phyloP scores from a whole-genome alignment of 345 rosid species.

The Limnanthes douglasii region DNA sequence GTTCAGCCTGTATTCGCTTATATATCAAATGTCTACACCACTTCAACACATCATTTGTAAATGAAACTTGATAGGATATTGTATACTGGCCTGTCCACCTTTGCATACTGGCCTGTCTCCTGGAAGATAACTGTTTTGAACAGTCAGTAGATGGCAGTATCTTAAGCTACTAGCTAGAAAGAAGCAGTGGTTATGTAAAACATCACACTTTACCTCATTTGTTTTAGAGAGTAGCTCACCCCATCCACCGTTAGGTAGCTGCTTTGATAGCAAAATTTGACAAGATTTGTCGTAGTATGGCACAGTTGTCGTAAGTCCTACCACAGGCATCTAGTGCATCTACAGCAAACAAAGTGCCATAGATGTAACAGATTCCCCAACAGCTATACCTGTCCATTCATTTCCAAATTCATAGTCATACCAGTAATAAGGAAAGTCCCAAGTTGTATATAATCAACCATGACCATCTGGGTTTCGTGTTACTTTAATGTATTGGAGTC shows the following conservation, averaged over 20 bases:
- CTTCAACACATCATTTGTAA: not conserved
- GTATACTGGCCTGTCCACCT: too few species aligned
- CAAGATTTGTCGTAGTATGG: constrained; percentile 21
- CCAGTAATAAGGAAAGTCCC: too few species aligned
- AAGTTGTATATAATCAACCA: constrained; percentile 20
- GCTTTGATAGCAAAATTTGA: constrained; percentile 20
- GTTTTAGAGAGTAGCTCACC: constrained; percentile 45
- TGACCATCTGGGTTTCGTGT: constrained; percentile 25
- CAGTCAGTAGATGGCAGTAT: too few species aligned
- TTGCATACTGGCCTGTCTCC: too few species aligned
- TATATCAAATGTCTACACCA: too few species aligned
- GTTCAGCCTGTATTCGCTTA: too few species aligned
- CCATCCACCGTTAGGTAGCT: constrained; percentile 45
- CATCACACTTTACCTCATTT: constrained; percentile 27
- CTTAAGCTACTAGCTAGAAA: too few species aligned
- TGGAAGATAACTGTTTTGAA: too few species aligned
- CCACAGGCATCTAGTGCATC: constrained; percentile 25
- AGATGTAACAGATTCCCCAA: constrained; percentile 28
- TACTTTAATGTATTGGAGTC: constrained; percentile 18
- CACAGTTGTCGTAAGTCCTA: constrained; percentile 17
- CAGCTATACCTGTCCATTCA: too few species aligned
- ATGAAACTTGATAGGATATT: too few species aligned
- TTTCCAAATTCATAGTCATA: not conserved
- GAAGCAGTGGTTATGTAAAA: too few species aligned
- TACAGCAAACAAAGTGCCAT: constrained; percentile 38